Percentiles rank a stretch among this genome's conserved stretches.
Conservation (phyloP, 352 stramenopile genomes). For the Globisporangium parvum region DNA sequence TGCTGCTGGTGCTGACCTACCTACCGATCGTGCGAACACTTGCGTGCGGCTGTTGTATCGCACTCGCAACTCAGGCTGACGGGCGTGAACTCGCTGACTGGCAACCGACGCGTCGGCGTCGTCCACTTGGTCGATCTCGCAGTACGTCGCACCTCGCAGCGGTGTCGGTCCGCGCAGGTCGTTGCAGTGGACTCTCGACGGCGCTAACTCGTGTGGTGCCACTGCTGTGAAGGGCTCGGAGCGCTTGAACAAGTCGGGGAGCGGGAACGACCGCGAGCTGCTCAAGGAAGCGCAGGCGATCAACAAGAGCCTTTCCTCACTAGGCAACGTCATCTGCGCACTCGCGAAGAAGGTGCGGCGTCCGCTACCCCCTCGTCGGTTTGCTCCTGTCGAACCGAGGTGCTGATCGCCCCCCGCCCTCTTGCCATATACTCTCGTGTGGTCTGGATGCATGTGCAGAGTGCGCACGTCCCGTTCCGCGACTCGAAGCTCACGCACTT, state of each 20-base stretch:
- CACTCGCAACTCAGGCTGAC: slow-evolving; percentile 28
- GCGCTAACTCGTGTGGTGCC: neutral
- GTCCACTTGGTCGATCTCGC: slow-evolving; percentile 80
- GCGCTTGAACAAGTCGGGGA: slow-evolving; percentile 75
- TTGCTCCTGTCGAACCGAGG: too few relatives aligned
- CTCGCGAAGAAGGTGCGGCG: slow-evolving; percentile 69
- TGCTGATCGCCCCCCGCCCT: neutral
- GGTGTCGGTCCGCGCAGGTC: neutral
- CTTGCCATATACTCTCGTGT: neutral
- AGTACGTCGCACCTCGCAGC: slow-evolving; percentile 19
- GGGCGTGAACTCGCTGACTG: slow-evolving; percentile 55
- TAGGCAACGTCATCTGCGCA: slow-evolving; percentile 81
- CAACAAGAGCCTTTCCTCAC: slow-evolving; percentile 82
- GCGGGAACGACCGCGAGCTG: slow-evolving; percentile 60
- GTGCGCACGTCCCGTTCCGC: slow-evolving; percentile 78
- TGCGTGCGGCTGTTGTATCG: slow-evolving; percentile 3
- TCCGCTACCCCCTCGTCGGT: too few relatives aligned
- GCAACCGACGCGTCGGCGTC: slow-evolving; percentile 48
- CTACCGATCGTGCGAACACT: neutral
- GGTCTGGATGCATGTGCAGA: slow-evolving; percentile 24
- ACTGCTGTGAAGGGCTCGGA: slow-evolving; percentile 55
- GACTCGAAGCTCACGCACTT: slow-evolving; percentile 88
- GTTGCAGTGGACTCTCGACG: neutral
- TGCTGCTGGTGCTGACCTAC: neutral
- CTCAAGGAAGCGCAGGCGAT: slow-evolving; percentile 83